phyloP scores from a whole-genome alignment of 495 filamentous ascomycete species.

The Aspergillus wentii region DNA sequence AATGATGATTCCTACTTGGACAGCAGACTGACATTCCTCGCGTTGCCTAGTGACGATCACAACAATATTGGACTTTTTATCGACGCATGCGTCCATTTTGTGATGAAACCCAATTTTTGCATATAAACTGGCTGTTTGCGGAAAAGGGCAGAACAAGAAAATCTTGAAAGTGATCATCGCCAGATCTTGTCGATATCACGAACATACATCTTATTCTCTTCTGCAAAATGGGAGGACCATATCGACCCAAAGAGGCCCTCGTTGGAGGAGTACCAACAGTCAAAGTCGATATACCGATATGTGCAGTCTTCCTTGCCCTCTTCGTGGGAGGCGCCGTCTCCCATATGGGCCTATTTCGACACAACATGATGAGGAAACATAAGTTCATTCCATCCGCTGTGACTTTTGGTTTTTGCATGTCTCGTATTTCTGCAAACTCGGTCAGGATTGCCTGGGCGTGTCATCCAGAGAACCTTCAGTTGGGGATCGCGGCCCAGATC shows the following conservation, averaged over 20 bases:
- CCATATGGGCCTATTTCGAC: conserved; percentile 62
- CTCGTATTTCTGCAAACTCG: conserved; percentile 57
- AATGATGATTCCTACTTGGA: no score
- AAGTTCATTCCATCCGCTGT: conserved; percentile 68
- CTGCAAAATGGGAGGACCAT: conserved; percentile 38
- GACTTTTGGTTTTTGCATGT: conserved; percentile 75
- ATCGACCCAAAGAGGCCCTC: conserved; percentile 39
- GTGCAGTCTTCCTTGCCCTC: conserved; percentile 57
- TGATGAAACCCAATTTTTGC: no score
- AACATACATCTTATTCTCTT: no score
- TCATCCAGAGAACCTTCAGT: conserved; percentile 33
- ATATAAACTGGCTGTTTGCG: no score
- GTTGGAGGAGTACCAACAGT: conserved; percentile 56
- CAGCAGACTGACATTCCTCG: no score
- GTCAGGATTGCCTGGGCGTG: conserved; percentile 55
- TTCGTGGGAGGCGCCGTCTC: conserved; percentile 53
- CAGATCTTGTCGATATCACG: no score
- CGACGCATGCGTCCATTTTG: no score
- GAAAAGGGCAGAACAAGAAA: no score
- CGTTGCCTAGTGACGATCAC: no score
- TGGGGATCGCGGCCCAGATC: conserved; percentile 69
- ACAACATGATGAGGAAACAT: conserved; percentile 52
- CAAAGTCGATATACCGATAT: conserved; percentile 59
- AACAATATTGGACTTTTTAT: no score
- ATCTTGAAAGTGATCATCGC: no score